Conservation (phyloP, 352 stramenopile genomes). For the Globisporangium mamillatum region DNA sequence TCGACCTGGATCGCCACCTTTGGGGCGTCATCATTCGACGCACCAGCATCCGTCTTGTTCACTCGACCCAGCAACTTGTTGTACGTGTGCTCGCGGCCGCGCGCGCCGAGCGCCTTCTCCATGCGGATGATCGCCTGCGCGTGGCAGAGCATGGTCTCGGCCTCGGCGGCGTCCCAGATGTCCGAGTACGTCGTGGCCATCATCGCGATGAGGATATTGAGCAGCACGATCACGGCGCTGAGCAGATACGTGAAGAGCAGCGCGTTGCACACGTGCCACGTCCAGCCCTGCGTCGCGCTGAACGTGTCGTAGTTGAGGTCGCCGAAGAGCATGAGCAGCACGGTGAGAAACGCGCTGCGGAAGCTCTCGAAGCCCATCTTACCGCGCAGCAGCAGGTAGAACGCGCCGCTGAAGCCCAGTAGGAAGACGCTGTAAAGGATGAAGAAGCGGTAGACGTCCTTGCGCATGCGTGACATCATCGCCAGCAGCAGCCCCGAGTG, state of each 20-base stretch:
- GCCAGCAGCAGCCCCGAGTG: slow-evolving; percentile 61
- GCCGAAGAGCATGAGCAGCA: slow-evolving; percentile 75
- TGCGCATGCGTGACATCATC: slow-evolving; percentile 78
- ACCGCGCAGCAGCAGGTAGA: slow-evolving; percentile 65
- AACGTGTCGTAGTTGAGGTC: slow-evolving; percentile 48
- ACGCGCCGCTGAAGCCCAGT: slow-evolving; percentile 65
- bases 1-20: slow-evolving; percentile 8
- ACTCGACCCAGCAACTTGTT: slow-evolving; percentile 25
- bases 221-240: slow-evolving; percentile 26
- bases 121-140: slow-evolving; percentile 23
- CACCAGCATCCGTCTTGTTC: background rate
- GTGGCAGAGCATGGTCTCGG: slow-evolving; percentile 15
- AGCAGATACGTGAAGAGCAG: slow-evolving; percentile 23
- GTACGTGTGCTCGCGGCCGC: slow-evolving; percentile 37
- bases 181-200: slow-evolving; percentile 31
- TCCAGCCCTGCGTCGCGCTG: slow-evolving; percentile 8
- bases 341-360: slow-evolving; percentile 60
- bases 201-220: slow-evolving; percentile 43
- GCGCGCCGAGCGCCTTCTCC: slow-evolving; percentile 18
- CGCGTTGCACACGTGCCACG: slow-evolving; percentile 15
- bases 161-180: slow-evolving; percentile 20
- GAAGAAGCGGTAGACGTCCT: slow-evolving; percentile 65
- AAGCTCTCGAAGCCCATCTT: slow-evolving; percentile 56
- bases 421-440: slow-evolving; percentile 73
- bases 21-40: background rate